A percentile compares a stretch with the other conserved stretches of the same genome.
Conservation (phyloP, 805 yeast genomes). For the Barnettozyma wickerhamii region DNA sequence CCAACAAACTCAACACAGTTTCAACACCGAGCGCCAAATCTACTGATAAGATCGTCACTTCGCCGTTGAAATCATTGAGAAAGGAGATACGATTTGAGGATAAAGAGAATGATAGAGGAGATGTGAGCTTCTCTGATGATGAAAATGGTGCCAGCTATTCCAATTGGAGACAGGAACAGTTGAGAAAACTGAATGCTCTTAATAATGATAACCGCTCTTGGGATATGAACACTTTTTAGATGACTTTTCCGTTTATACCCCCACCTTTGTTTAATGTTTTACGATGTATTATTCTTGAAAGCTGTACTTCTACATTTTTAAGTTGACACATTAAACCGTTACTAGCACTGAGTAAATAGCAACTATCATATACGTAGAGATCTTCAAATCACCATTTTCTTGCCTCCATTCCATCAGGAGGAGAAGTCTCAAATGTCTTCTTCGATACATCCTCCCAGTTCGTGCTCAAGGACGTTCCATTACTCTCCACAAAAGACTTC, state of each 20-base stretch:
- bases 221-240: conserved; percentile 19
- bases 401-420: conserved; percentile 24
- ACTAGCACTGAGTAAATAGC: neutral
- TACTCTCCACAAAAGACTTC: conserved; percentile 91
- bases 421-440: conserved; percentile 39
- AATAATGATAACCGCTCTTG: conserved; percentile 7
- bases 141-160: conserved; percentile 18
- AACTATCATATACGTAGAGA: neutral
- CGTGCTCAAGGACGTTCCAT: conserved; percentile 90
- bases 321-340: neutral
- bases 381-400: conserved; percentile 12
- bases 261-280: neutral
- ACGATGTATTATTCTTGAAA: neutral
- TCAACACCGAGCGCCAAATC: conserved; percentile 2
- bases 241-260: neutral
- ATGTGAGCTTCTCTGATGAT: conserved; percentile 19
- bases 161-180: conserved; percentile 25
- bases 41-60: conserved; percentile 19
- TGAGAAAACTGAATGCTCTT: conserved; percentile 21
- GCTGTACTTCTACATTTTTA: neutral
- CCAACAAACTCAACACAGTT: conserved; percentile 12
- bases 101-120: conserved; percentile 12
- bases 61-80: conserved; percentile 24
- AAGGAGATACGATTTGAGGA: conserved; percentile 4
- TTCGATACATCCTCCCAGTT: conserved; percentile 85